Conservation (phyloP, 2,329 filamentous ascomycete genomes). For the Pestalotiopsis sp. region DNA sequence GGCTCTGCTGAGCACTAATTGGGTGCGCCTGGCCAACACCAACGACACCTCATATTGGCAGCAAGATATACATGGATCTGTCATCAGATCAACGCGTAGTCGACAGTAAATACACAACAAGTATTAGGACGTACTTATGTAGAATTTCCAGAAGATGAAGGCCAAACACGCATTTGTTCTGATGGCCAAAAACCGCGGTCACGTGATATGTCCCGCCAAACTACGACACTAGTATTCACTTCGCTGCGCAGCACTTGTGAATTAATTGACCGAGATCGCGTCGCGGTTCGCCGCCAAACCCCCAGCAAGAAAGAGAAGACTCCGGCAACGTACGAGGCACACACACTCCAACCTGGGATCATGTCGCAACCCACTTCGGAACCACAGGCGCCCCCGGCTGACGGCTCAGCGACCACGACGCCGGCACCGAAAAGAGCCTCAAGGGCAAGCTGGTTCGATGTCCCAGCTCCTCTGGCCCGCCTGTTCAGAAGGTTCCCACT, state of each 20-base stretch:
- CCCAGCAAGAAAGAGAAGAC: background rate
- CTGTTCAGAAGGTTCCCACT: constrained; percentile 88
- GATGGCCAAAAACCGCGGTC: background rate
- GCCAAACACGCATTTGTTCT: too few relatives aligned
- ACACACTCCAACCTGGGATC: background rate
- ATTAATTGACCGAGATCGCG: background rate
- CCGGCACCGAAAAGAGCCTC: constrained; percentile 22
- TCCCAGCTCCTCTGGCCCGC: constrained; percentile 76
- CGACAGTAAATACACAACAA: too few relatives aligned
- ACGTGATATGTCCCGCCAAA: background rate
- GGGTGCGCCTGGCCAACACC: too few relatives aligned
- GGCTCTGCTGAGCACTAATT: too few relatives aligned
- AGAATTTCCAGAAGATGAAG: too few relatives aligned
- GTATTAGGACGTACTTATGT: too few relatives aligned
- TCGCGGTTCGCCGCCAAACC: background rate
- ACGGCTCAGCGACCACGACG: background rate
- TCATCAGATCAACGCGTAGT: too few relatives aligned
- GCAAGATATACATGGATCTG: too few relatives aligned
- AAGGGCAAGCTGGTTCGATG: constrained; percentile 49
- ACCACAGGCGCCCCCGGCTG: background rate
- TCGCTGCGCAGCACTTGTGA: background rate
- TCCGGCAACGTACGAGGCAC: background rate
- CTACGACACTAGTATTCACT: background rate
- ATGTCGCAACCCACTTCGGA: background rate
- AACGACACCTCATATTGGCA: too few relatives aligned